phyloP scores from a whole-genome alignment of 768 basidiomycete species.

The Cyclocybe aegerita region DNA sequence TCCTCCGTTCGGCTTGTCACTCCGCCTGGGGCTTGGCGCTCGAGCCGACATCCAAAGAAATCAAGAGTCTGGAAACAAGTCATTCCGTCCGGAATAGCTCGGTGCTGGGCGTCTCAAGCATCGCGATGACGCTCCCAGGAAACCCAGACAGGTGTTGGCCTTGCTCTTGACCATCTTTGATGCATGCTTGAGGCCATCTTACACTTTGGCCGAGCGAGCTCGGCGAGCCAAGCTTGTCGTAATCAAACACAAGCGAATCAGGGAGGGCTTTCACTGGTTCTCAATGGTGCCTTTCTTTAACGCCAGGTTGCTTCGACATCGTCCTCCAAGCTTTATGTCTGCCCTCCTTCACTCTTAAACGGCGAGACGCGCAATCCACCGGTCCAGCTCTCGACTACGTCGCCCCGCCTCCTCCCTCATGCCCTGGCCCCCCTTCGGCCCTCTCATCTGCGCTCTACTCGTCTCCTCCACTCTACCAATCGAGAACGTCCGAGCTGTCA shows the following conservation, averaged over 20 bases:
- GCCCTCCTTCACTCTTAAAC: neutral
- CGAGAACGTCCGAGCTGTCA: neutral
- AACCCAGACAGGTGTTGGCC: no score
- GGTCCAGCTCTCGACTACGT: neutral
- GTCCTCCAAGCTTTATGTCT: conserved; percentile 2
- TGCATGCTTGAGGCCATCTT: neutral
- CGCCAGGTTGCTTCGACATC: neutral
- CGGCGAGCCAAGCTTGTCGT: conserved; percentile 14
- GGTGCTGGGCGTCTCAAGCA: no score
- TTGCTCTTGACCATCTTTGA: neutral
- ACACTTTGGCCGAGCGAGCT: conserved; percentile 9
- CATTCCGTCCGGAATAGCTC: no score
- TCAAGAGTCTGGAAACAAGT: no score
- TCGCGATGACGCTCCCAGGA: no score
- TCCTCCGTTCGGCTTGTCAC: no score
- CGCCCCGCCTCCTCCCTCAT: conserved; percentile 1
- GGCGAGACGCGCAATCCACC: neutral
- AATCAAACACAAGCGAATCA: conserved; percentile 11
- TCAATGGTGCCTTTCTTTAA: conserved; percentile 8
- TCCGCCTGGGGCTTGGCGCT: no score
- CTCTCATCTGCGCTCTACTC: neutral
- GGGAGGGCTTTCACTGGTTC: conserved; percentile 2
- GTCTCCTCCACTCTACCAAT: neutral
- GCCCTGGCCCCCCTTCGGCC: conserved; percentile 1
- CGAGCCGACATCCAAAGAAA: no score